These are phyloP conservation scores for Scheffersomyces segobiensis DNA, from an alignment of 1,139 yeast species.

Conservation along the genomic window DNA sequence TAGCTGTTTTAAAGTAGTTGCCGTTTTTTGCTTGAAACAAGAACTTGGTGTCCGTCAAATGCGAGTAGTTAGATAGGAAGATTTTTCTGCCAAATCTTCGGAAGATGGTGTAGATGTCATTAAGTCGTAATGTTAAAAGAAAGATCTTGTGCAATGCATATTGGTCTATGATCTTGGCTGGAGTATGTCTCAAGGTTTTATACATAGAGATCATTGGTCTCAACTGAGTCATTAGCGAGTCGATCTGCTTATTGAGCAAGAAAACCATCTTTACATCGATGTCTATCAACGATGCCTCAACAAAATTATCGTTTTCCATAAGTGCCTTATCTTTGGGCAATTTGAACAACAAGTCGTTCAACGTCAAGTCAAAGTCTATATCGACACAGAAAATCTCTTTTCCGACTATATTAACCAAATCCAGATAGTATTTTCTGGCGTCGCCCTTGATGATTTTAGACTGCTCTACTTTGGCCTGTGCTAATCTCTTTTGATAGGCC, in stretches of 20 bases:
- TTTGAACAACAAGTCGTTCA: conserved; percentile 9
- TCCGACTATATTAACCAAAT: conserved; percentile 6
- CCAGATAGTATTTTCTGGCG: conserved; percentile 10
- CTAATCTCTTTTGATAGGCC: conserved; percentile 50
- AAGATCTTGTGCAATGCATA: conserved; percentile 51
- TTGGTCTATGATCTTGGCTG: conserved; percentile 9
- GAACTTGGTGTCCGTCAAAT: conserved; percentile 42
- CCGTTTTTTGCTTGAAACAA: conserved; percentile 27
- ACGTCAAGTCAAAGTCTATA: conserved; percentile 14
- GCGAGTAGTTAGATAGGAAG: conserved; percentile 42
- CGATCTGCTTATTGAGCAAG: conserved; percentile 19
- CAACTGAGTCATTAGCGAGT: conserved; percentile 24
- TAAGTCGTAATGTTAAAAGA: conserved; percentile 43
- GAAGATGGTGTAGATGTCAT: conserved; percentile 46
- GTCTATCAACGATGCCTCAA: conserved; percentile 39
- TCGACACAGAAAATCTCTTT: conserved; percentile 7
- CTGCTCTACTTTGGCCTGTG: conserved; percentile 39
- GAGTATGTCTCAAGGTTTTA: conserved; percentile 20
- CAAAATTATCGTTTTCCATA: conserved; percentile 10
- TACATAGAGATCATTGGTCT: conserved; percentile 25
- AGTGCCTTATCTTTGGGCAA: conserved; percentile 11
- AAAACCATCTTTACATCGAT: conserved; percentile 42
- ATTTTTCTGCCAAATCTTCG: conserved; percentile 47
- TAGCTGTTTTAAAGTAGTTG: conserved; percentile 25
- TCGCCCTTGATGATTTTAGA: conserved; percentile 12